phyloP scores from a whole-genome alignment of 1,284 basidiomycete genomes.

The Ceratobasidium sp. region DNA sequence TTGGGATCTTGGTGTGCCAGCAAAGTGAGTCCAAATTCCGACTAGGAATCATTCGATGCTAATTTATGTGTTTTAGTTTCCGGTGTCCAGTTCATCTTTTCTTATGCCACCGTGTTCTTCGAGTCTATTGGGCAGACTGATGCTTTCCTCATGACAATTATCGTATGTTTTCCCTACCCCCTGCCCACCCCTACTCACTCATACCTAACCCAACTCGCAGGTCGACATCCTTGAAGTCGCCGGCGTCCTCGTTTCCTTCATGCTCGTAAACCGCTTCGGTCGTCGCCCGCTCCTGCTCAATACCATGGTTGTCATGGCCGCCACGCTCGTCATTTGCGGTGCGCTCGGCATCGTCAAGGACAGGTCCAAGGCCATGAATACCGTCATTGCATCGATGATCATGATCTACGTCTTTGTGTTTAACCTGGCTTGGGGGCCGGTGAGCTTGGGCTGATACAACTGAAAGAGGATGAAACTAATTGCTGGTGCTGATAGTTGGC shows the following conservation, averaged over 20 bases:
- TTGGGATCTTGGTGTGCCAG: slow-evolving; percentile 57
- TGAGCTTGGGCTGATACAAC: slow-evolving; percentile 54
- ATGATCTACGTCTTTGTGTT: slow-evolving; percentile 59
- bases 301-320: slow-evolving; percentile 57
- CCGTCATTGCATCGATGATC: slow-evolving; percentile 59
- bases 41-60: not conserved
- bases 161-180: slow-evolving; percentile 49
- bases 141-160: slow-evolving; percentile 58
- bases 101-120: slow-evolving; percentile 53
- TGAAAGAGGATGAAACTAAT: not conserved
- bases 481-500: slow-evolving; percentile 23
- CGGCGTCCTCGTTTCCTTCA: slow-evolving; percentile 57
- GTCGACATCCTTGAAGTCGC: slow-evolving; percentile 57
- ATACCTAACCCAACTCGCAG: not conserved
- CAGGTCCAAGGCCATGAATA: slow-evolving; percentile 50
- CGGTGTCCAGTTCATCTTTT: slow-evolving; percentile 57
- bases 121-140: slow-evolving; percentile 54
- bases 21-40: slow-evolving; percentile 55
- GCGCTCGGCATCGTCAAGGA: slow-evolving; percentile 53
- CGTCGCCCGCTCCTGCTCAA: slow-evolving; percentile 57
- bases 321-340: slow-evolving; percentile 57
- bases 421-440: slow-evolving; percentile 60
- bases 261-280: slow-evolving; percentile 59
- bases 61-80: slow-evolving; percentile 47
- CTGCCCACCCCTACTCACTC: not conserved